phyloP scores from a whole-genome alignment of 1,139 yeast species.

The Suhomyces coccinellae region DNA sequence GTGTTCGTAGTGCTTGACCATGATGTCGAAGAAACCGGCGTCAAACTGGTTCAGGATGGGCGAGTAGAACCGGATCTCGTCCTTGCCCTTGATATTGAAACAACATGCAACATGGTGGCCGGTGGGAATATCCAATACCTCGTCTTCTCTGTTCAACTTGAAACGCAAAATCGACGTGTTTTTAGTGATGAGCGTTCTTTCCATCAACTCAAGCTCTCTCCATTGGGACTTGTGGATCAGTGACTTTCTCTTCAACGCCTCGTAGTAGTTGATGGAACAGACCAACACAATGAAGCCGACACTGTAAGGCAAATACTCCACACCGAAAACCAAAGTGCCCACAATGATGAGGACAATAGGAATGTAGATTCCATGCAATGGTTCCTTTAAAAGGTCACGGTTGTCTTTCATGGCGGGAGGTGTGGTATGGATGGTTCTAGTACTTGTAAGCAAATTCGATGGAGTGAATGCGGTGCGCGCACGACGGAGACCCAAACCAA shows the following conservation, averaged over 20 bases:
- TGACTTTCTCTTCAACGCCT: slow-evolving; percentile 50
- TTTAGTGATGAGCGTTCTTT: slow-evolving; percentile 67
- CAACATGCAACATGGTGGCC: slow-evolving; percentile 75
- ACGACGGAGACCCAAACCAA: slow-evolving; percentile 2
- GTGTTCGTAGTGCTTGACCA: slow-evolving; percentile 70
- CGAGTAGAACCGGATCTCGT: slow-evolving; percentile 67
- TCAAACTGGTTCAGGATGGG: slow-evolving; percentile 74
- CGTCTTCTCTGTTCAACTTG: slow-evolving; percentile 59
- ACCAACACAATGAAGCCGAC: slow-evolving; percentile 47
- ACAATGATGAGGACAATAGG: slow-evolving; percentile 61
- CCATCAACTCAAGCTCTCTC: slow-evolving; percentile 66
- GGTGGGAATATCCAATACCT: slow-evolving; percentile 63
- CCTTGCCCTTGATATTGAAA: slow-evolving; percentile 55
- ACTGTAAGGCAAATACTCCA: slow-evolving; percentile 51
- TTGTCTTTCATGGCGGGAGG: slow-evolving; percentile 37
- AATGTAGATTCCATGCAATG: slow-evolving; percentile 71
- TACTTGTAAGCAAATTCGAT: slow-evolving; percentile 1
- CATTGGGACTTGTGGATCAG: slow-evolving; percentile 55
- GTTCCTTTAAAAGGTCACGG: slow-evolving; percentile 55
- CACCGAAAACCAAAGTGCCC: slow-evolving; percentile 60
- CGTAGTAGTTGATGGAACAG: slow-evolving; percentile 46
- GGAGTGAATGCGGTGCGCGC: slow-evolving; percentile 1
- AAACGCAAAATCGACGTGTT: slow-evolving; percentile 75
- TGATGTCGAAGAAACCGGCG: slow-evolving; percentile 68
- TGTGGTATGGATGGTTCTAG: background rate